Evolutionary conservation across 2,329 filamentous ascomycete genomes (phyloP).

Genomic region (Colletotrichum filicis): DNA sequence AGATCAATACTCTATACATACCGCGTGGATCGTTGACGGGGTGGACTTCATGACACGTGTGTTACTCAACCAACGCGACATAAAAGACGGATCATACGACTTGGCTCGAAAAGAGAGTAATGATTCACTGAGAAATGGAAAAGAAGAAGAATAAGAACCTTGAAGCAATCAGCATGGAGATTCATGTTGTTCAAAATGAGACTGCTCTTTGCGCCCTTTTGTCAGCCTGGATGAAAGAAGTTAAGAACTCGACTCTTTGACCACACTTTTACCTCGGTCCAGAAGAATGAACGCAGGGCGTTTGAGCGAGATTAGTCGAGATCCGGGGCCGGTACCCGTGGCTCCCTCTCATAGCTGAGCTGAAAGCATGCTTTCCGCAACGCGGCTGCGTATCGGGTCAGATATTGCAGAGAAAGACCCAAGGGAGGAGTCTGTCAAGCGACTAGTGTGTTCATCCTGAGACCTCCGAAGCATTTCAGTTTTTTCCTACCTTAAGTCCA

Average conservation of each 20-base stretch:
- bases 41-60: conserved; percentile 1
- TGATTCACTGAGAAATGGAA: neutral
- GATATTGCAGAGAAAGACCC: neutral
- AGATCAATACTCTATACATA: neutral
- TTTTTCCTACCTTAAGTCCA: neutral
- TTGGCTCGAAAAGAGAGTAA: neutral
- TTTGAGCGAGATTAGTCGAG: neutral
- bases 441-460: neutral
- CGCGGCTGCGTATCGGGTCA: neutral
- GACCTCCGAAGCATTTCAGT: neutral
- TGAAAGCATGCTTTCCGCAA: neutral
- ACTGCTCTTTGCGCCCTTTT: neutral
- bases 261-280: neutral
- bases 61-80: neutral
- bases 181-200: neutral
- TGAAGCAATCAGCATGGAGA: too few relatives aligned
- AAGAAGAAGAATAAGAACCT: neutral
- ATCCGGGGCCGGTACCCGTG: neutral
- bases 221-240: neutral
- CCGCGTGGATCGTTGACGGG: conserved; percentile 1
- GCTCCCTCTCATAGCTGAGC: neutral
- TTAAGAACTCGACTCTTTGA: neutral
- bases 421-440: neutral
- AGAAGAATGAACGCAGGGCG: neutral
- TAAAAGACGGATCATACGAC: neutral